phyloP scores from a whole-genome alignment of 1,284 basidiomycete genomes.

The Rhodotorula sp. region DNA sequence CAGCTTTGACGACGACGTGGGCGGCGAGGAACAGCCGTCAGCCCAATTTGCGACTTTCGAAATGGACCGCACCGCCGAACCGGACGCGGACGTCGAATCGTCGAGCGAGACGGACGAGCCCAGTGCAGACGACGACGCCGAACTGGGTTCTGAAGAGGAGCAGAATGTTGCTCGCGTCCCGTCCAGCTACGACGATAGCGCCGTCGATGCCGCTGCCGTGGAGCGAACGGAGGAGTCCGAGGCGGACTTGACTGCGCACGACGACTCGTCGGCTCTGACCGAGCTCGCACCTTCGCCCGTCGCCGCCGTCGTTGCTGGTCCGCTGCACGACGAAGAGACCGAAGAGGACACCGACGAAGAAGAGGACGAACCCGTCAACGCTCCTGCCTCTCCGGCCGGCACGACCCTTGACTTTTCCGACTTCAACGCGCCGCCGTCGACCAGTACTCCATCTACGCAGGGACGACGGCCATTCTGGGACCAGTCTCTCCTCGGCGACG shows the following conservation, averaged over 20 bases:
- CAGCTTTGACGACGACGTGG: background rate
- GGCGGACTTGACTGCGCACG: background rate
- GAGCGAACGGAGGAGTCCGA: background rate
- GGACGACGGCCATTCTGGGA: background rate
- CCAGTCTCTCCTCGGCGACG: conserved; percentile 7
- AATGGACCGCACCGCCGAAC: no score
- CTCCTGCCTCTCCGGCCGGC: background rate
- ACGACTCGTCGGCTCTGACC: background rate
- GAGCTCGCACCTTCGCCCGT: background rate
- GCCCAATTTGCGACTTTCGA: no score
- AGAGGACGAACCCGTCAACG: background rate
- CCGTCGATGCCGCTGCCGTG: background rate
- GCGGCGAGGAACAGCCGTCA: no score
- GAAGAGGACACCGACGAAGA: background rate
- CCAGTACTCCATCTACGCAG: background rate
- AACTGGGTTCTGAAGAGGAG: no score
- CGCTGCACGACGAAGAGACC: background rate
- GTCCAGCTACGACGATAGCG: background rate
- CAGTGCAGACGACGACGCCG: no score
- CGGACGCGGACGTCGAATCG: no score
- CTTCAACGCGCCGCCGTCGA: background rate
- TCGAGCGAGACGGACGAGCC: no score
- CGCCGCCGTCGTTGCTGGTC: background rate
- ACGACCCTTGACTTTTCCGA: background rate
- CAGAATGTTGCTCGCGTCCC: background rate